Conservation (phyloP, 1,139 yeast species). For the Candida albicans region DNA sequence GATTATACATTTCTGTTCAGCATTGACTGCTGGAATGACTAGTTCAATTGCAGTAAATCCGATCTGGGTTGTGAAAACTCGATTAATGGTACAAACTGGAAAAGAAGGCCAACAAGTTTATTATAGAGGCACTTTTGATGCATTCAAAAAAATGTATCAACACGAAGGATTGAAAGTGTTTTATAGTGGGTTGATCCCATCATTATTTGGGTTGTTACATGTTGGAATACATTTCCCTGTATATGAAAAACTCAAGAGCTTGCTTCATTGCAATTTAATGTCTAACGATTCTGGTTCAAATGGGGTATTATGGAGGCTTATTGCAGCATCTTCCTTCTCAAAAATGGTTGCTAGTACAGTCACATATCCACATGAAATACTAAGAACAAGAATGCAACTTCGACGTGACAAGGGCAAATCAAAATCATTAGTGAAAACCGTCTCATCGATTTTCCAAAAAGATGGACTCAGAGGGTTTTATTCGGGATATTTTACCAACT, state of each 20-base stretch:
- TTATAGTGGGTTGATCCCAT: constrained; percentile 88
- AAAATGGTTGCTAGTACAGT: constrained; percentile 87
- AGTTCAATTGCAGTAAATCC: constrained; percentile 92
- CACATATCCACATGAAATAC: constrained; percentile 95
- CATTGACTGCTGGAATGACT: constrained; percentile 85
- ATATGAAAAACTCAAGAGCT: constrained; percentile 74
- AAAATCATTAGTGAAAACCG: constrained; percentile 24
- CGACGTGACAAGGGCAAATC: constrained; percentile 19
- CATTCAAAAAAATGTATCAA: constrained; percentile 72
- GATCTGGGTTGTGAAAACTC: constrained; percentile 94
- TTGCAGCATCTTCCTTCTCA: constrained; percentile 75
- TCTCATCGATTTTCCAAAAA: constrained; percentile 51
- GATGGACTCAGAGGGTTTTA: constrained; percentile 87
- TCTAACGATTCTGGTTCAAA: constrained; percentile 24
- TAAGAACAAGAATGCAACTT: constrained; percentile 88
- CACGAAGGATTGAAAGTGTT: constrained; percentile 84
- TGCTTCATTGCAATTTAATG: constrained; percentile 36
- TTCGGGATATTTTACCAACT: constrained; percentile 83
- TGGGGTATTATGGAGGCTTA: constrained; percentile 44
- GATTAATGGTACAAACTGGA: constrained; percentile 85
- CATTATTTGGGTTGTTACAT: constrained; percentile 84
- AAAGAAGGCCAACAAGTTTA: constrained; percentile 26
- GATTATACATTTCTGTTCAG: constrained; percentile 69
- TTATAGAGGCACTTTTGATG: constrained; percentile 80
- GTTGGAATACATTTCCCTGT: constrained; percentile 97